Evolutionary conservation across 352 stramenopile genomes (phyloP), one percentile per base, ranked within the genome.

Genomic region (Globisporangium cystogenes): DNA sequence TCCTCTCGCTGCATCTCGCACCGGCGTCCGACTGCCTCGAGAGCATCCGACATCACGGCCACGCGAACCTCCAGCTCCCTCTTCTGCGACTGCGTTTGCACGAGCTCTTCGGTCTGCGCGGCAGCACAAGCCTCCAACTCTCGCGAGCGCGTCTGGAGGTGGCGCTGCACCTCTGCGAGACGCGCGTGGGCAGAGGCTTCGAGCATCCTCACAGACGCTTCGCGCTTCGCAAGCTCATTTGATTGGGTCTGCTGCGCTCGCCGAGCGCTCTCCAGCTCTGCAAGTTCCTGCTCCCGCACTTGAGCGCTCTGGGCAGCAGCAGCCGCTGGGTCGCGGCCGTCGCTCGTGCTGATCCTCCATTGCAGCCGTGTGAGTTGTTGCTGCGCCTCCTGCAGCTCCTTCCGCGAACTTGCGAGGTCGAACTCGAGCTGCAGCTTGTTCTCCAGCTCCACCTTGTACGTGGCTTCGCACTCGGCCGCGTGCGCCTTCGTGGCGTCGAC

Each of bases 401-500:
- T 60, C 20, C 36, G 33, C 23, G 31, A 39, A 12, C 54, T 60
- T 29, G 54, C 47, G 16, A 60, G 47, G 40, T 60, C 54, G n/a
- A 60, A 60, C 29, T 55, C 54, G 31, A 60, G 54, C 37, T 60
- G 54, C 7, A 55, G 39, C 2, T 48, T 60, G 37, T 54, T 41
- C 46, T 60, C 54, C 11, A 60, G 29, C 40, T 60, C 54, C 21
- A 55, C 40, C 20, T 36, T 23, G 54, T 60, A 60, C 18, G 54
- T 44, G 1, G 21, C 37, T 8, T 60, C 47, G 47, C 20, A 53
- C 21, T 60, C 54, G 0, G 41, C 47, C 1, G 39, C 54, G 14
- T 41, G 54, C 16, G 21, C 16, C 21, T 27, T 43, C 4, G 46
- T 39, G 0, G 47, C 40, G 3, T 48, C 47, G 20, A 55, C 23